These are phyloP conservation scores for Salvia sclarea DNA, from an alignment of 305 asterid genomes.

Conservation along the genomic window DNA sequence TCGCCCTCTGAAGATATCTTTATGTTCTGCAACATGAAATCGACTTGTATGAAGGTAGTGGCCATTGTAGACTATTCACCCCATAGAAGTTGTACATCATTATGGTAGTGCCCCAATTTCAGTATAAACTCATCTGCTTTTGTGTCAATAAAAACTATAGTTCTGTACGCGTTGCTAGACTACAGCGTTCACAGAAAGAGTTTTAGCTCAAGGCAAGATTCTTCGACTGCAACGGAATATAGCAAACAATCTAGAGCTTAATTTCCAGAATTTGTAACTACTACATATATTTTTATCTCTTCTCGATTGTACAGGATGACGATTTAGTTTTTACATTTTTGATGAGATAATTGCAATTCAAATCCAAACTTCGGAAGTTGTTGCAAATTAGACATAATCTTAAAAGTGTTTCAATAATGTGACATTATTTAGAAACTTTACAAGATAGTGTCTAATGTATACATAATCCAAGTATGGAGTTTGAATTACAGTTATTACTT, in stretches of 20 bases:
- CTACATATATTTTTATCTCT: not conserved
- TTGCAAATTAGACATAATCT: no score
- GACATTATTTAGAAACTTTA: no score
- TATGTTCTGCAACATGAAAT: not conserved
- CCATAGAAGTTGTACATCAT: conserved; percentile 32
- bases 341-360: not conserved
- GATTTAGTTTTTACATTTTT: not conserved
- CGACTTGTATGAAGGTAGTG: conserved; percentile 22
- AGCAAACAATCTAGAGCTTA: conserved; percentile 5
- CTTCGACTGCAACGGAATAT: not conserved
- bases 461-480: no score
- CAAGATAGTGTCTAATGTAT: no score
- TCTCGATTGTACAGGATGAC: not conserved
- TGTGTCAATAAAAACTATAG: not conserved
- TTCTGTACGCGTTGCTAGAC: not conserved
- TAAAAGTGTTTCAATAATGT: no score
- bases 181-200: not conserved
- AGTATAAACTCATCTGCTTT: not conserved
- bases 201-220: not conserved
- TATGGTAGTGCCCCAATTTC: not conserved
- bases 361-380: no score
- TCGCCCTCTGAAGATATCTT: conserved; percentile 40
- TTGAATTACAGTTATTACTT: no score
- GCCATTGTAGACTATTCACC: conserved; percentile 18
- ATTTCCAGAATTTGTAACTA: not conserved